Evolutionary conservation across 371 early-diverging fungal species (phyloP), one percentile per base, ranked within the genome.

Genomic region (Rhizopus arrhizus): DNA sequence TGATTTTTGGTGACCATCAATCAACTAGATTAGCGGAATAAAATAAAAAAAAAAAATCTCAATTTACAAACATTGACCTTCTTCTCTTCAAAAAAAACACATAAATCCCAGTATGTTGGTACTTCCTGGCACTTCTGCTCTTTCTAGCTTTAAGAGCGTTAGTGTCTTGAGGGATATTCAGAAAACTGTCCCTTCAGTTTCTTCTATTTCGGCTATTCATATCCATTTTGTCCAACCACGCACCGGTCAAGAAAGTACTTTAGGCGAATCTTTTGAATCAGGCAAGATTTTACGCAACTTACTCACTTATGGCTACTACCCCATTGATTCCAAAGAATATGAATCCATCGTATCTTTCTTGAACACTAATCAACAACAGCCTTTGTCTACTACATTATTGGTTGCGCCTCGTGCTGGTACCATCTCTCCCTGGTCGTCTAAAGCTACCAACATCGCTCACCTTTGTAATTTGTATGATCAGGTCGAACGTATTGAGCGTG

Each of bases 391-490:
- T 9, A 73, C 83, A 52, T 71, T 87, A 32, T 65, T 87, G 55
- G 89, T 94, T 31, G 69, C 91, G 53, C 98, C 98, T 3, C 88
- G 97, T 16, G 83, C 86, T 53, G 97, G 97, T 36, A 96, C 97
- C 36, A 97, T 96, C 60, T 95, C 96, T 8, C 97, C 98, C n/a
- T 98, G 98, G 98, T 95, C 96, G 3, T 94, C 95, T 57, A 98
- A 98, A 80, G 98, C 98, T 3, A 96, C 97, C 41, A 95, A 98
- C 62, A 97, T 97, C 73, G 92, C 92, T 5, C 85, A 86, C 51
- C 84, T 91, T 52, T 97, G 96, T 76, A 94, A 91, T 22, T 81
- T 97, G 31, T 69, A 77, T 34, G 61, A 72, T 34, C 64, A 81
- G 28, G 89, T 96, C 35, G 76, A 80, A 56, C 83, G 97, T 13